These are phyloP conservation scores for Gremmenia infestans DNA, from an alignment of 2,329 filamentous ascomycete species.

Conservation along the genomic window DNA sequence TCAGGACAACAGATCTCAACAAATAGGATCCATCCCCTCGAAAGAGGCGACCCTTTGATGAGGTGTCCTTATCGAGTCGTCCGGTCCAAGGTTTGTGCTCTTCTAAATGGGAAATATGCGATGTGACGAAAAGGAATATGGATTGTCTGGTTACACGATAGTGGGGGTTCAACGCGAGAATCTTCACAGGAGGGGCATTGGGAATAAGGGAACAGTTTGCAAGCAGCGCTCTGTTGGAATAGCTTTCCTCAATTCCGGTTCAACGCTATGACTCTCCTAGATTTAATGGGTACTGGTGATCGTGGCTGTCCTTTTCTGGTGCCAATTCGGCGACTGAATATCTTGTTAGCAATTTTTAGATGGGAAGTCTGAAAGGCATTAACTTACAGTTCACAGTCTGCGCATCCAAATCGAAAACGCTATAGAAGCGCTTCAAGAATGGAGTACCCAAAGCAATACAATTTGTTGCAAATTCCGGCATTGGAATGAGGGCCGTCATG, in stretches of 20 bases:
- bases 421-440: conserved; percentile 11
- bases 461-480: conserved; percentile 1
- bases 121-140: too few relatives aligned
- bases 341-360: not conserved
- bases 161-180: not conserved
- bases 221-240: not conserved
- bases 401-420: conserved; percentile 9
- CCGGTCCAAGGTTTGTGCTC: too few relatives aligned
- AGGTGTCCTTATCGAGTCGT: too few relatives aligned
- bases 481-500: conserved; percentile 6
- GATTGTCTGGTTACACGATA: too few relatives aligned
- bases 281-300: not conserved
- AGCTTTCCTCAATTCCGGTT: not conserved
- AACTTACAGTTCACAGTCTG: conserved; percentile 5
- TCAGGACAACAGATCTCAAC: not conserved
- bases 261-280: not conserved
- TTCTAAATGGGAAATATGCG: too few relatives aligned
- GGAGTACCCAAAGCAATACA: conserved; percentile 10
- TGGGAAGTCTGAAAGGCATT: not conserved
- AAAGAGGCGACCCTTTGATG: too few relatives aligned
- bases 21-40: too few relatives aligned
- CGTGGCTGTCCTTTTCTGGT: not conserved
- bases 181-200: not conserved
- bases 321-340: not conserved
- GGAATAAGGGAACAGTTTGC: not conserved